These are phyloP conservation scores for Suillus spraguei DNA, from an alignment of 768 basidiomycete genomes.

Conservation along the genomic window DNA sequence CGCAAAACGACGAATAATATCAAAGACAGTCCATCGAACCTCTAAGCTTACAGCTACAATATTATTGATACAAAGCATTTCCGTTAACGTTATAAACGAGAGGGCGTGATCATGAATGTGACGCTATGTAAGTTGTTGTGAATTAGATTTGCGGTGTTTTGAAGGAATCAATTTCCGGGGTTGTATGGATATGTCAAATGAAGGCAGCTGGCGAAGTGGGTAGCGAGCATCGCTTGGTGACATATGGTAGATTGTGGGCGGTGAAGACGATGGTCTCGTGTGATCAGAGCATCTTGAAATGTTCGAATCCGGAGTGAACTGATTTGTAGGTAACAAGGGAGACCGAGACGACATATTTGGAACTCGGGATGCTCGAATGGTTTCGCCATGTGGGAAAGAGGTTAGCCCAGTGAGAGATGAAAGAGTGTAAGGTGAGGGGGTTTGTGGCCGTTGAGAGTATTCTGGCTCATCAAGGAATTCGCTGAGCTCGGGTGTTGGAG, in stretches of 20 bases:
- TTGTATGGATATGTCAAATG: conserved; percentile 13
- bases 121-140: conserved; percentile 1
- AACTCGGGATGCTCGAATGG: conserved; percentile 39
- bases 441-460: conserved; percentile 8
- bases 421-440: conserved; percentile 29
- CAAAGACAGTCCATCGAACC: not conserved
- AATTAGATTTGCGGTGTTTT: conserved; percentile 1
- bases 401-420: conserved; percentile 41
- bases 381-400: conserved; percentile 39
- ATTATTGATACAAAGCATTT: conserved; percentile 16
- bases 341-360: conserved; percentile 19
- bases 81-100: conserved; percentile 5
- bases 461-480: conserved; percentile 18
- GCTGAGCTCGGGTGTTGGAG: conserved; percentile 29
- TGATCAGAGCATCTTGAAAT: conserved; percentile 14
- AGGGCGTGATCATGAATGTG: not conserved
- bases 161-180: not conserved
- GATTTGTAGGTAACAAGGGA: conserved; percentile 30
- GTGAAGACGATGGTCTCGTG: not conserved
- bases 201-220: conserved; percentile 15
- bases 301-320: conserved; percentile 19
- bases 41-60: conserved; percentile 15
- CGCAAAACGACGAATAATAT: conserved; percentile 1
- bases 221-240: not conserved
- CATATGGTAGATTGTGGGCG: conserved; percentile 5